Conservation (phyloP, 441 rosid species). For the Populus hybrid region DNA sequence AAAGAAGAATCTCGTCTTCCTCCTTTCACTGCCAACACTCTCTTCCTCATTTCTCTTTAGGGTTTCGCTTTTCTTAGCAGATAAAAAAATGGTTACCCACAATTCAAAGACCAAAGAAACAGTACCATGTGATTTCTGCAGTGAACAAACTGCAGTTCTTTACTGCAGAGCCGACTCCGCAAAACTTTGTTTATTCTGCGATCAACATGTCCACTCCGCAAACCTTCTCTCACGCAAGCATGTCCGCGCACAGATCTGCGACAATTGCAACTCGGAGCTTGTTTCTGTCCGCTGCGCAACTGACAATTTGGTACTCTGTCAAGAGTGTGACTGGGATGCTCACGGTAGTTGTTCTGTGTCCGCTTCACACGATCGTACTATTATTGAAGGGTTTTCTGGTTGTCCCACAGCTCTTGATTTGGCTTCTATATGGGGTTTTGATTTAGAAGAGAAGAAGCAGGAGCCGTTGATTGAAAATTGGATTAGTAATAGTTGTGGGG, state of each 20-base stretch:
- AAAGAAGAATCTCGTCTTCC: background rate
- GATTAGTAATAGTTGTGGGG: constrained; percentile 4
- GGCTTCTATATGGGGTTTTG: constrained; percentile 52
- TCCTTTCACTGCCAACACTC: background rate
- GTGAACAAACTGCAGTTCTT: constrained; percentile 1
- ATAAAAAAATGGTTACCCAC: constrained; percentile 18
- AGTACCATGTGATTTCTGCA: constrained; percentile 59
- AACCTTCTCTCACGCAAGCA: constrained; percentile 64
- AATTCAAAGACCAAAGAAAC: constrained; percentile 16
- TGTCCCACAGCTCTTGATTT: constrained; percentile 58
- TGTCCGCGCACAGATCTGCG: constrained; percentile 72
- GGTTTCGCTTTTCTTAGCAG: background rate
- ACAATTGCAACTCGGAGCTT: constrained; percentile 54
- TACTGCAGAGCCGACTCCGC: constrained; percentile 27
- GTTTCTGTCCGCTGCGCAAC: constrained; percentile 53
- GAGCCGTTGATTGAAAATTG: constrained; percentile 51
- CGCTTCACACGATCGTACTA: no score
- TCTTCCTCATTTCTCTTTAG: background rate
- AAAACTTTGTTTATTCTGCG: constrained; percentile 44
- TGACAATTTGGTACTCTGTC: constrained; percentile 54
- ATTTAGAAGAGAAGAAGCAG: constrained; percentile 21
- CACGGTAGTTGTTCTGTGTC: constrained; percentile 25
- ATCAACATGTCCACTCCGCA: constrained; percentile 32
- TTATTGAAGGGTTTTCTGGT: background rate
- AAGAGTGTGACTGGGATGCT: constrained; percentile 63